Evolutionary conservation across 2,329 filamentous ascomycete genomes (phyloP).

Genomic region (Beauveria bassiana): DNA sequence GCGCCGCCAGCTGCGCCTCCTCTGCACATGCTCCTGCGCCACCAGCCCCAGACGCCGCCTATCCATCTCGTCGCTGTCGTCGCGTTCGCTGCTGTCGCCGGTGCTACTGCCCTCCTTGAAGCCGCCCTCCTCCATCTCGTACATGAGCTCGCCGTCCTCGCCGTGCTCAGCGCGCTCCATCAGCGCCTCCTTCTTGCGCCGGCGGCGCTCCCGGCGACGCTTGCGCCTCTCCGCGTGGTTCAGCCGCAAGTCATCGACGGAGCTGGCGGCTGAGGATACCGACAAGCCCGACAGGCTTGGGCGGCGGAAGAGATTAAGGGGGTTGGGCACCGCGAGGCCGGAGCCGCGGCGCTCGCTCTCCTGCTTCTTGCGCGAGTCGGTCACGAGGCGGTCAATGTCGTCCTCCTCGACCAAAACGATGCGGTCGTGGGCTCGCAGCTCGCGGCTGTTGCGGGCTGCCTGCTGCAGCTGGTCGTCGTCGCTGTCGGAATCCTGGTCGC

Average conservation of each 20-base stretch:
- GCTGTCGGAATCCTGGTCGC: constrained; percentile 68
- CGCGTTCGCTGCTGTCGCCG: constrained; percentile 53
- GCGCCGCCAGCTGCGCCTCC: constrained; percentile 44
- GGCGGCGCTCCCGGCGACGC: constrained; percentile 39
- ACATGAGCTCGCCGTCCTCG: constrained; percentile 72
- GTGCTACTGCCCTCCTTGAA: constrained; percentile 59
- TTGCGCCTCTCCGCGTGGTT: constrained; percentile 35
- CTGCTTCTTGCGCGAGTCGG: constrained; percentile 40
- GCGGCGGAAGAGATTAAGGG: constrained; percentile 37
- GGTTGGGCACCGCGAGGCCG: constrained; percentile 42
- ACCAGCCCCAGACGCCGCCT: constrained; percentile 42
- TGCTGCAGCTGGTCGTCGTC: constrained; percentile 64
- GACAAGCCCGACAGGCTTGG: constrained; percentile 27
- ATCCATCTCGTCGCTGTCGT: constrained; percentile 52
- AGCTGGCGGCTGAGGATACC: constrained; percentile 31
- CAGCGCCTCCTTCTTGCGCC: constrained; percentile 45
- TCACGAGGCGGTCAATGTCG: constrained; percentile 55
- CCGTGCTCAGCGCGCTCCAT: constrained; percentile 48
- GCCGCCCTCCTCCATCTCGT: constrained; percentile 80
- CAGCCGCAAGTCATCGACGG: constrained; percentile 35
- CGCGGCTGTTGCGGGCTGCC: constrained; percentile 58
- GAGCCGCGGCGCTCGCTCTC: constrained; percentile 44
- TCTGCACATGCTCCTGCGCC: constrained; percentile 38
- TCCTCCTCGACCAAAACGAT: constrained; percentile 70
- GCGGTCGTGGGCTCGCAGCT: constrained; percentile 62